Evolutionary conservation across 768 basidiomycete genomes (phyloP), one percentile per base, ranked within the genome.

Genomic region (Russula sp.): DNA sequence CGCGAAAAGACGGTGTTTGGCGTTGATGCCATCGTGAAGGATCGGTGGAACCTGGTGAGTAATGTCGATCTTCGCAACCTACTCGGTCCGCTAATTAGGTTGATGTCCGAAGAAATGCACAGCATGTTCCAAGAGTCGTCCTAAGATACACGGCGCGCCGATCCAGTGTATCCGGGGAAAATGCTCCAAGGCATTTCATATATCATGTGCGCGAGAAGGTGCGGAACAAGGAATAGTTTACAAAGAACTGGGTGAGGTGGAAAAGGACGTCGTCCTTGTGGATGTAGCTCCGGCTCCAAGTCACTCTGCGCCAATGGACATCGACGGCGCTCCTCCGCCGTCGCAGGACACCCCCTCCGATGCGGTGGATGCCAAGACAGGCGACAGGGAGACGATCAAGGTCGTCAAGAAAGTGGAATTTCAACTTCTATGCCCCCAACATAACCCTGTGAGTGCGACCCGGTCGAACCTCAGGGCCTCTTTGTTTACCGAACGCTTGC

Each of bases 151-250:
- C 64, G 91, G 88, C 18, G 90, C 88, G 0, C 88, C 88, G 31
- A 86, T 97, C 31, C 95, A 98, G 71, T 98, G 95, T 72, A 91
- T 91, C 16, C 92, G 91, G 73, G 94, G 94, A 50, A 96, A 94
- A 75, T 98, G 95, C 69, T 80, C 90, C 11, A 91, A 89, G 71
- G 91, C 95, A 0, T 97, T 93, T 76, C 96, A 98, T 70, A 88
- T 97, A 34, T 88, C 86, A 3, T 99, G 97, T 73, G 96, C 97
- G 0, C 77, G 80, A 47, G 80, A 84, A 20, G 83, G 84, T 1
- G 74, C 73, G 11, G 75, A 76, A 3, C 71, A 75, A 4, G 83
- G 81, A 10, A 80, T 91, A 48, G 76, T 83, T 27, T 92, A 86
- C 69, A 74, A 73, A 1, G 78, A 89, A 39, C 52, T 86, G n/a